These are phyloP conservation scores for Melaleuca alternifolia DNA, from an alignment of 345 rosid genomes.

Conservation along the genomic window DNA sequence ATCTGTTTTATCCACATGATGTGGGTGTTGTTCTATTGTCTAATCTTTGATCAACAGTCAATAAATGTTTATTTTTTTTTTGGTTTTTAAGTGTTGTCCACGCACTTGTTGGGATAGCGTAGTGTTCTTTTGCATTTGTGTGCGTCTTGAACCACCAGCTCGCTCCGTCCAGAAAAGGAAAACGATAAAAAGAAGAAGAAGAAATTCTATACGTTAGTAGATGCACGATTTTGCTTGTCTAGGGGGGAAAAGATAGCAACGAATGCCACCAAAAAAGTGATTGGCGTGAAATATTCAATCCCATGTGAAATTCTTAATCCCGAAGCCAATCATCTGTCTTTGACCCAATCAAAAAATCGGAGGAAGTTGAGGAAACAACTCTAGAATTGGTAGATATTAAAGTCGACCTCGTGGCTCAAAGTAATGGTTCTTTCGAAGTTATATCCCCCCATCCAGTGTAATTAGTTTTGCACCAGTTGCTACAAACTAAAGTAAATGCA, in stretches of 20 bases:
- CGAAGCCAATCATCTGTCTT: not conserved
- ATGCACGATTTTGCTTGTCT: not conserved
- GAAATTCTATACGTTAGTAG: not conserved
- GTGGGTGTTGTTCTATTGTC: not conserved
- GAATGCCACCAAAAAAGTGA: not conserved
- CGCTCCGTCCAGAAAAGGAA: not conserved
- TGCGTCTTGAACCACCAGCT: not conserved
- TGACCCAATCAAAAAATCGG: not conserved
- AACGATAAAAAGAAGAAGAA: not conserved
- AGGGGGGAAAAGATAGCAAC: not conserved
- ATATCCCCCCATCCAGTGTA: not conserved
- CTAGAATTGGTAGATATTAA: not conserved
- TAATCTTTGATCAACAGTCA: not conserved
- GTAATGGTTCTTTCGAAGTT: not conserved
- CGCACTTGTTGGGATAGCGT: not conserved
- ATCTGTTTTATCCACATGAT: not conserved
- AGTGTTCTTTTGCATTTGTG: not conserved
- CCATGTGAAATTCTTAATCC: not conserved
- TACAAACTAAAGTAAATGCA: not conserved
- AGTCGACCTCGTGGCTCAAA: not conserved
- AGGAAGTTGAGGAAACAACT: not conserved
- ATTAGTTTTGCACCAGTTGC: not conserved
- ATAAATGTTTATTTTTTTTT: not conserved
- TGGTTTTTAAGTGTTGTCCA: not conserved
- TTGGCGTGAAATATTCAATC: not conserved